A percentile compares a stretch with the other conserved stretches of the same genome.
phyloP scores from a whole-genome alignment of 371 early-diverging fungal genomes.

The Syncephalis plumigaleata region DNA sequence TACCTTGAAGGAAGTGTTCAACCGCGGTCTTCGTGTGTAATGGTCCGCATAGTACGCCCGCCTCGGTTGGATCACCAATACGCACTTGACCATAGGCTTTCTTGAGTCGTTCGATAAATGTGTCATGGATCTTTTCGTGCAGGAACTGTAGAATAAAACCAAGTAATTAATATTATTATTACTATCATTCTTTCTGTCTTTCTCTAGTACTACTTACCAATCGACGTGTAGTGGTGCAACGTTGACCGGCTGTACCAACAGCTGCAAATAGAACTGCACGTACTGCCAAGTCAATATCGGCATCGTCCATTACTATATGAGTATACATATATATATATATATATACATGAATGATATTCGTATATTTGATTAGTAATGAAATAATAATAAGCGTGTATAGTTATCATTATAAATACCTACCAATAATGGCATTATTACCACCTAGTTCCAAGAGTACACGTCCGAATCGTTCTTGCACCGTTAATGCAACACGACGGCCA shows the following conservation, averaged over 20 bases:
- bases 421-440: constrained; percentile 89
- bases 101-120: constrained; percentile 52
- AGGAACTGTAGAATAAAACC: constrained; percentile 23
- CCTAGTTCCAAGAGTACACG: constrained; percentile 80
- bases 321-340: too few relatives aligned
- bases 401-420: too few relatives aligned
- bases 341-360: too few relatives aligned
- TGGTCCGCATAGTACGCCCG: constrained; percentile 82
- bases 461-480: constrained; percentile 81
- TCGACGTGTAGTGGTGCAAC: constrained; percentile 91
- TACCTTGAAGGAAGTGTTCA: constrained; percentile 46
- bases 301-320: constrained; percentile 76
- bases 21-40: constrained; percentile 81
- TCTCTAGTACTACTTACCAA: constrained; percentile 21
- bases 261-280: constrained; percentile 87
- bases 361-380: too few relatives aligned
- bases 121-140: constrained; percentile 83
- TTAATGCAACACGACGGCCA: constrained; percentile 53
- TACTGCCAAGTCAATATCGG: constrained; percentile 81
- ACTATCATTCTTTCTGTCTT: too few relatives aligned
- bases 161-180: too few relatives aligned
- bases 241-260: constrained; percentile 92
- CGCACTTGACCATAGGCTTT: constrained; percentile 80
- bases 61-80: constrained; percentile 78
- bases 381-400: too few relatives aligned